Evolutionary conservation across 495 filamentous ascomycete species (phyloP), one percentile per base, ranked within the genome.

Genomic region (Trichoderma asperelloides): DNA sequence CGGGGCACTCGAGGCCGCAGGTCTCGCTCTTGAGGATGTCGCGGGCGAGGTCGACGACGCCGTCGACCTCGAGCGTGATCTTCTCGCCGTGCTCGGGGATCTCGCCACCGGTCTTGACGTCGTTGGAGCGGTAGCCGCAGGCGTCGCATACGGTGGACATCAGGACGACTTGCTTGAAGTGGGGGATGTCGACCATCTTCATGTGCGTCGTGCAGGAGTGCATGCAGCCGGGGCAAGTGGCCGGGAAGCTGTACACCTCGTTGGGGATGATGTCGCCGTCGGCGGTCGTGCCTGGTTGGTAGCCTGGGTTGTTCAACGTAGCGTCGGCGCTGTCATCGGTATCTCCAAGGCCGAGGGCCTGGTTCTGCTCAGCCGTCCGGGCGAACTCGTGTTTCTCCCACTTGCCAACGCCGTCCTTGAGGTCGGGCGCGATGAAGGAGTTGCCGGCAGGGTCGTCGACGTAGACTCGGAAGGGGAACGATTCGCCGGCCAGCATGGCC

Each of bases 11-110:
- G 63, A 99, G 80, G 6, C 86, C 85, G 72, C 93, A 97, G 43
- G 89, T 94, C 77, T 98, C 95, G 72, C 91, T 93, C 82, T 99
- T 99, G 65, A 99, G 85, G 68, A 99, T 96, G 75, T 99, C 95
- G 68, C 95, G 86, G 8, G 85, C 86, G 15, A 99, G 85, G 76
- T 99, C 95, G 45, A 87, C 84, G n/a, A 80, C 72, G 41, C 79
- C 87, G 70, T 89, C 82, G 27, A 98, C 91, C 49, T 79, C 78
- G 51, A 99, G 81, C 2, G 85, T 92, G 66, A 97, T 95, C 63
- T 86, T 89, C 75, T 88, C 88, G 57, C 95, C 95, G 75, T 90
- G 90, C 63, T 89, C 89, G 8, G 96, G 95, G 25, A 99, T 86
- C 70, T 87, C 92, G 67, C 95, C 96, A 69, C 96, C 96, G 1